Percentiles rank a stretch among this genome's conserved stretches.
Evolutionary conservation across 345 rosid species (phyloP).

Genomic region (Jatropha curcas): DNA sequence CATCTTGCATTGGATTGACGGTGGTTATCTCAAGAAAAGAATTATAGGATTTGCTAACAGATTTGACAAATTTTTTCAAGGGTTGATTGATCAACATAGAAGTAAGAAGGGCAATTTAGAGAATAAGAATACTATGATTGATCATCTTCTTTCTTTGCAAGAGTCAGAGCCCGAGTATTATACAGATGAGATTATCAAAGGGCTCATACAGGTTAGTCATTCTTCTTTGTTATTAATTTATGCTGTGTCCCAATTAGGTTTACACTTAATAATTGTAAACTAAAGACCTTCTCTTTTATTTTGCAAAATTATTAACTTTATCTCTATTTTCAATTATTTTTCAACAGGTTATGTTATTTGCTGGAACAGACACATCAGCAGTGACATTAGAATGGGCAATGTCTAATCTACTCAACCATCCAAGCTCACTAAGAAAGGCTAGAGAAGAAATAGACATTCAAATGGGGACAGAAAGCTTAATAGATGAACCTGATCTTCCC

Average conservation of each 20-base stretch:
- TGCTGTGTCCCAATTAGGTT: no score
- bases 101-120: neutral
- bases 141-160: constrained; percentile 41
- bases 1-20: constrained; percentile 38
- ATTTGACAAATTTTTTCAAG: constrained; percentile 36
- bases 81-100: constrained; percentile 41
- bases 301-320: no score
- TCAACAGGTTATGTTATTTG: constrained; percentile 35
- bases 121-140: constrained; percentile 37
- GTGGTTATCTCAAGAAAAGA: neutral
- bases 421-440: constrained; percentile 31
- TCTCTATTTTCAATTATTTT: no score
- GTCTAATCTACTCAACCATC: constrained; percentile 47
- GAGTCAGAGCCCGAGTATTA: constrained; percentile 44
- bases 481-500: constrained; percentile 41
- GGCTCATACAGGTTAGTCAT: constrained; percentile 40
- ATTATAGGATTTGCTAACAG: constrained; percentile 25
- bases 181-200: constrained; percentile 51
- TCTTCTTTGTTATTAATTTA: neutral
- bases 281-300: no score
- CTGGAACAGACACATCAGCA: constrained; percentile 50
- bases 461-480: constrained; percentile 37
- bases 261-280: no score
- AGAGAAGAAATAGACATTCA: constrained; percentile 33
- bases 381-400: constrained; percentile 62